These are phyloP conservation scores for Trichocladium uniseriatum DNA, from an alignment of 495 filamentous ascomycete species.

Conservation along the genomic window DNA sequence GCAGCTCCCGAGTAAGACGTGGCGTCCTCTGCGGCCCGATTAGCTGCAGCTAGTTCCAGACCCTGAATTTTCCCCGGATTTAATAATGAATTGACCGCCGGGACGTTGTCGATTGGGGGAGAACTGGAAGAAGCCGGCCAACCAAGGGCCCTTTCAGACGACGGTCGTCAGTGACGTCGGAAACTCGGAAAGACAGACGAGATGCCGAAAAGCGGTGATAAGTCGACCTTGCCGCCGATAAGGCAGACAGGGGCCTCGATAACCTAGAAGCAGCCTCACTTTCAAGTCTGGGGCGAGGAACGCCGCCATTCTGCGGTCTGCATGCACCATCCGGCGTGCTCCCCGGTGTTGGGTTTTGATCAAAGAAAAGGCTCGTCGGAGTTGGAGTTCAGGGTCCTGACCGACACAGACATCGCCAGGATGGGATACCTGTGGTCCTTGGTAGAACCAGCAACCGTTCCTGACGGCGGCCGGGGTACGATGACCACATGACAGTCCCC, in stretches of 20 bases:
- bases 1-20: too few species aligned
- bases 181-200: too few species aligned
- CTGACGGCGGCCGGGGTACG: slow-evolving; percentile 5
- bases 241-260: background rate
- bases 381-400: background rate
- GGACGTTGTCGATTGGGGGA: background rate
- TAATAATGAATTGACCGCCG: slow-evolving; percentile 1
- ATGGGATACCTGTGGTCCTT: too few species aligned
- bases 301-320: background rate
- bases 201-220: too few species aligned
- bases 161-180: too few species aligned
- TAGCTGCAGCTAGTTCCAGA: too few species aligned
- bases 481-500: slow-evolving; percentile 13
- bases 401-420: background rate
- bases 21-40: too few species aligned
- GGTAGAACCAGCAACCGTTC: slow-evolving; percentile 6
- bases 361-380: background rate
- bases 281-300: background rate
- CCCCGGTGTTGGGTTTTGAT: background rate
- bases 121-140: too few species aligned
- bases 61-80: too few species aligned
- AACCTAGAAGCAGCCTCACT: background rate
- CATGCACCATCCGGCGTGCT: background rate
- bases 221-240: background rate
- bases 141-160: too few species aligned